These are phyloP conservation scores for Triticum urartu DNA, from an alignment of 176 grass and related monocot species.

Conservation along the genomic window DNA sequence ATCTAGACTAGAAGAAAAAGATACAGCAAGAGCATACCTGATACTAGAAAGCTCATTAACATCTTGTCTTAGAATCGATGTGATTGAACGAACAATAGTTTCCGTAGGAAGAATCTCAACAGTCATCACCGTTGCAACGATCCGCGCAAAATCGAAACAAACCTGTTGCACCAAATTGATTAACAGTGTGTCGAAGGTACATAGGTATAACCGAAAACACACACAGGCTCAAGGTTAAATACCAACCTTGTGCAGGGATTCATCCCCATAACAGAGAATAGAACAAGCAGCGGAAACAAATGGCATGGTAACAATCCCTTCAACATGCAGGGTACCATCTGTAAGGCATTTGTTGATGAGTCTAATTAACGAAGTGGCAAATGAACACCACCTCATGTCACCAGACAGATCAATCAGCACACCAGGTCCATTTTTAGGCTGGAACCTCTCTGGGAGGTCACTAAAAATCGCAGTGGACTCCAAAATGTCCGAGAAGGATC, in stretches of 20 bases:
- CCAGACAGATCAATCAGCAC: constrained; percentile 72
- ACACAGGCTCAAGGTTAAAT: neutral
- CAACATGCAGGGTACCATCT: constrained; percentile 87
- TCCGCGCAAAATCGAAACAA: constrained; percentile 88
- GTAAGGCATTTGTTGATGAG: constrained; percentile 79
- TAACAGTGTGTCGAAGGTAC: neutral
- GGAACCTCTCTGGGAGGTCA: constrained; percentile 69
- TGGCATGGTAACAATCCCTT: constrained; percentile 66
- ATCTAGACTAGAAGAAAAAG: constrained; percentile 18
- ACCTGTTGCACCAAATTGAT: constrained; percentile 53
- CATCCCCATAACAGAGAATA: constrained; percentile 65
- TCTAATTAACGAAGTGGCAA: constrained; percentile 72
- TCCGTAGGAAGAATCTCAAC: constrained; percentile 67
- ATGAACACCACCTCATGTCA: constrained; percentile 55
- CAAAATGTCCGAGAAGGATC: constrained; percentile 55
- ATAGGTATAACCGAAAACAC: constrained; percentile 12
- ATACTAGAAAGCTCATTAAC: constrained; percentile 28
- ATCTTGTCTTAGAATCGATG: constrained; percentile 64
- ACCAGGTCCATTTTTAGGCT: constrained; percentile 60
- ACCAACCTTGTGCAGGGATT: constrained; percentile 81
- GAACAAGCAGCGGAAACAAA: constrained; percentile 78
- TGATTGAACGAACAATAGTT: constrained; percentile 71
- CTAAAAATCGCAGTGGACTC: constrained; percentile 63
- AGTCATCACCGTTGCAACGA: constrained; percentile 69
- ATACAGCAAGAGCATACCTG: constrained; percentile 47